Base-by-base conservation (phyloP, 176 grass and related monocot species). In the Dendrocalamus sinicus region DNA sequence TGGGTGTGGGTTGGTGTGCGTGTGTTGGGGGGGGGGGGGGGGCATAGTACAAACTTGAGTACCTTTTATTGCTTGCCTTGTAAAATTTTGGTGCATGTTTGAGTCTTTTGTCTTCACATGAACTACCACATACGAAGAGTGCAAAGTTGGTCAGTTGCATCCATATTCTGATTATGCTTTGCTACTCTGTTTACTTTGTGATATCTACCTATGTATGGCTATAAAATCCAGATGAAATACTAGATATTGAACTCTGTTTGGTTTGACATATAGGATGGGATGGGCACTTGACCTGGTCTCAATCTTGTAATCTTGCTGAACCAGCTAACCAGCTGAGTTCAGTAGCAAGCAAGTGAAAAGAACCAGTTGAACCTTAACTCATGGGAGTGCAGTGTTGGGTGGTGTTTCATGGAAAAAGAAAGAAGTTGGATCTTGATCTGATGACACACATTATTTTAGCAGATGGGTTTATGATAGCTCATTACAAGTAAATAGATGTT, bases 311-410 rank as follows among this genome's bases (percentile, higher is more conserved):
- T 65, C 52, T 72, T 68, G 75, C 51, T 70, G 30, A 46, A 47
- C 45, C 45, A 67, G 16, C 37, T 66, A 50, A 32, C 61, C 20
- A 80, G 40, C 58, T 79, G 81, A 80, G 28, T 55, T 75, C 3
- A 30, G 5, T 46, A 75, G 68, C 20, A 52, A 51, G 35, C 28
- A 60, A 22, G 45, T 9, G 23, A 69, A 11, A 22, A 54, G 64
- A 78, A 50, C 19, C 43, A 39, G 50, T 65, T 78, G 23, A 28
- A 53, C 14, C 22, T 26, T 44, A 19, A 26, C 12, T 45, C 2
- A 0, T 67, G 20, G 12, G 17, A 57, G 54, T 57, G 54, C 41
- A 28, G 0, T 62, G 15, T 26, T 83, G 28, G 26, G 51, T 30
- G 19, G 1, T 55, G 17, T 75, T 9, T 40, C 17, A 40, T 23